Evolutionary conservation across 2,329 filamentous ascomycete genomes (phyloP), one percentile per base, ranked within the genome.

Genomic region (Davidsoniella eucalypti): DNA sequence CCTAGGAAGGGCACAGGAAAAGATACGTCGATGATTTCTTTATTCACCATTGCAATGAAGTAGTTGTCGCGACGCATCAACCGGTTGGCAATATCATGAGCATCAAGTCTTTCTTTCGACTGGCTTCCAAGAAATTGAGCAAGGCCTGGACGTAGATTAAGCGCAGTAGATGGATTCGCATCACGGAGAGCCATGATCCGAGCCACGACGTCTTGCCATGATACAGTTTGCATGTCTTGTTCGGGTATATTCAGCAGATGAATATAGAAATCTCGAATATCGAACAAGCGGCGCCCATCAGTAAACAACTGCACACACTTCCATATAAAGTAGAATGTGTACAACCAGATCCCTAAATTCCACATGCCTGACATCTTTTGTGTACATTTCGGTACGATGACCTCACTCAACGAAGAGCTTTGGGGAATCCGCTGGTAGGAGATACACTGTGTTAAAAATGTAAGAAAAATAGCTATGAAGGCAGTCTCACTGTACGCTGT

Each of bases 51-150:
- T 4, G 92, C 92, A 58, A 98, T 95, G 55, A 95, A 76, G 59
- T 95, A 98, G 60, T 98, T 98, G 55, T 95, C 90, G 60, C 86
- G 84, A 53, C 92, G 82, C 92, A 98, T 96, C 43, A 98, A 67
- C 29, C 92, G 79, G 61, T 96, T 98, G 5, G 92, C 92, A 62
- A 98, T 96, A 60, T 95, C 92, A 59, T 95, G 87, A 9, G 92
- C 92, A 64, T 95, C 92, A 57, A 98, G 80, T 55, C 90, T 76
- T 65, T 96, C 87, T 63, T 95, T 94, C 18, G 87, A 93, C 61
- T 93, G 87, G 52, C 80, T 87, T 43, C 84, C 84, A 55, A 90
- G 72, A 56, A 69, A 78, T n/a, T 65, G 67, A 2, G 73, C 69
- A 52, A 76, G 66, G 5, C 64, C 66, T 3, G 67, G 66, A 0